These are phyloP conservation scores for Oleoguttula mirabilis DNA, from an alignment of 495 filamentous ascomycete genomes.

Conservation along the genomic window DNA sequence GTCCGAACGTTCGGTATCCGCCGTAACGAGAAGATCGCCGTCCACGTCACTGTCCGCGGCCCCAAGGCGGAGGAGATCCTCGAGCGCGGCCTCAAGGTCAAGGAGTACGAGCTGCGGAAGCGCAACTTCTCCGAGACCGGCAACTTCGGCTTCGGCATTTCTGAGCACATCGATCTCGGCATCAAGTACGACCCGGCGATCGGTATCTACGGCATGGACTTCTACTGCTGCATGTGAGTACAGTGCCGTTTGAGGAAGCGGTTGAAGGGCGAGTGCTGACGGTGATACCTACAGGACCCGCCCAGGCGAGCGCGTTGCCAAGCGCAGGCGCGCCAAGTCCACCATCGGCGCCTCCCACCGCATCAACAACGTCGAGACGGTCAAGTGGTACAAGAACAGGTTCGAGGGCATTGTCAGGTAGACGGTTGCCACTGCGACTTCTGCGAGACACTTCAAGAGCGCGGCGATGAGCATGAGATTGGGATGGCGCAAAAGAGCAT, in stretches of 20 bases:
- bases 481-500: constrained; percentile 32
- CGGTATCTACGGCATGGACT: constrained; percentile 99
- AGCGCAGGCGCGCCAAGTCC: constrained; percentile 80
- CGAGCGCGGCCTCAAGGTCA: constrained; percentile 99
- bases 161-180: constrained; percentile 99
- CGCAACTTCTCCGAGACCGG: constrained; percentile 99
- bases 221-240: constrained; percentile 97
- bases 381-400: constrained; percentile 99
- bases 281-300: constrained; percentile 50
- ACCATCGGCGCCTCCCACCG: constrained; percentile 77
- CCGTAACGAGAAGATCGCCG: constrained; percentile 99
- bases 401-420: constrained; percentile 97
- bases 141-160: constrained; percentile 99
- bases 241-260: neutral
- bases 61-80: constrained; percentile 99
- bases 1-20: constrained; percentile 99
- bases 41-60: constrained; percentile 98
- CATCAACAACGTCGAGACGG: constrained; percentile 83
- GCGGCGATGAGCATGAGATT: constrained; percentile 37
- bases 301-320: constrained; percentile 92
- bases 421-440: constrained; percentile 22
- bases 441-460: neutral
- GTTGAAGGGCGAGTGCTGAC: neutral
- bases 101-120: constrained; percentile 99
- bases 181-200: constrained; percentile 99